Base-by-base conservation (phyloP, 2,329 filamentous ascomycete species). In the Coniochaeta sp. region DNA sequence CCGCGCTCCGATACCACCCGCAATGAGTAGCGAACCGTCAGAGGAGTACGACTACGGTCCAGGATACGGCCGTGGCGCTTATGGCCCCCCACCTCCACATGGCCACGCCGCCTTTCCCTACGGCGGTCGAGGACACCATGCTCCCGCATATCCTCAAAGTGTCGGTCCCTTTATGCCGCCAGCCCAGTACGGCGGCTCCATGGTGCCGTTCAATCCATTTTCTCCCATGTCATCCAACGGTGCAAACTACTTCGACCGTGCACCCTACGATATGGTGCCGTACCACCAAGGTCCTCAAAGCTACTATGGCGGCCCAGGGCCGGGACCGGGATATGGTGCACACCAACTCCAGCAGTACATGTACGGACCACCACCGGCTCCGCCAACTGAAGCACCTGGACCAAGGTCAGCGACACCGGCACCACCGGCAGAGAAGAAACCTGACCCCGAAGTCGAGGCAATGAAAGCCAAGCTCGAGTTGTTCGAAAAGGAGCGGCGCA, bases 1-100 rank as follows among this genome's bases (percentile, higher is more conserved):
- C 56, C 62, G 67, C 69, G 64, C 76, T 68, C 68, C 75, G 73
- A 24, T 17, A 28, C 65, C 77, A 65, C 74, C 73, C 77, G 71
- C 84, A 60, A 83, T 84, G 77, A 89, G 81, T 71, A 79, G 83
- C 77, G 88, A 89, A 71, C 82, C 82, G 38, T 79, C 79, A 22
- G 85, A 90, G 26, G 85, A 89, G n/a, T 87, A 81, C 69, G 31
- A 57, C 6, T 28, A 57, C 43, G 73, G 76, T 63, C 72, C 64
- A 57, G 71, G 68, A 61, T 76, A 73, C 62, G 66, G 66, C 47
- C 70, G 71, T 59, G 67, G 74, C 61, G 34, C 34, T 67, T 69
- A 73, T 58, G 67, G 65, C 61, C 68, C 67, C 47, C 68, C 71
- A 59, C 69, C 68, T 57, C 69, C 70, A 9, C 38, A n/a, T 59